Base-by-base conservation (phyloP, 2,329 filamentous ascomycete genomes). In the Trichoderma gracile region DNA sequence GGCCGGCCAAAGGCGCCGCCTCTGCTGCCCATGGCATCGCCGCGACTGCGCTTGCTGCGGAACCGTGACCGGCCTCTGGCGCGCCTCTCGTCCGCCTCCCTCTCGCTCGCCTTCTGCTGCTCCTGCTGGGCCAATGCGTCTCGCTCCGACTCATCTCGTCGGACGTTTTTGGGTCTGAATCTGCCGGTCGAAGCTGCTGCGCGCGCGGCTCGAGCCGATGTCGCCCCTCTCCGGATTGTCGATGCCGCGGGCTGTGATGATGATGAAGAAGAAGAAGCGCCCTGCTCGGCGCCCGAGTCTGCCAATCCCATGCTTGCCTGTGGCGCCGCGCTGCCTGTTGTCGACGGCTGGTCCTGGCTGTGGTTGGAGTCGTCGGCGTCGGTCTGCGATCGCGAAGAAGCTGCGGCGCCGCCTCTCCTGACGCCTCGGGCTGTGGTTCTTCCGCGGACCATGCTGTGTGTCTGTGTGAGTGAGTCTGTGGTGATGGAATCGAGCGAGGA, bases 131-230 rank as follows among this genome's bases (percentile, higher is more conserved):
- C 81, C 10, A 84, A 72, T 57, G 69, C 77, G 60, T 82, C 80
- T 70, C 82, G 75, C 58, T 83, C 80, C 7, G 79, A 78, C 63
- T 82, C 81, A 73, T 83, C 80, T 77, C 82, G 75, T 60, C 82
- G 78, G 54, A 82, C 71, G 65, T 79, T 81, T 68, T 78, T 82
- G 33, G 82, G 82, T 58, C 77, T 78, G 59, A 83, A 82, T 43
- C 81, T 77, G 45, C 75, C 76, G 10, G 72, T 66, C 15, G 77
- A 70, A 5, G 76, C 72, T 42, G 74, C 68, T 8, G 74, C 74
- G 23, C 75, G 76, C 2, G 77, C 71, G 17, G 72, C 66, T 5
- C 74, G 69, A 50, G 72, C 72, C 17, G 73, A 68, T 17, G 73
- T 57, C 8, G 70, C 63, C 42, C 61, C 66, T 52, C 68, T 53